Base-by-base conservation (phyloP, 176 grass and related monocot genomes). In the Aegilops tauschii region DNA sequence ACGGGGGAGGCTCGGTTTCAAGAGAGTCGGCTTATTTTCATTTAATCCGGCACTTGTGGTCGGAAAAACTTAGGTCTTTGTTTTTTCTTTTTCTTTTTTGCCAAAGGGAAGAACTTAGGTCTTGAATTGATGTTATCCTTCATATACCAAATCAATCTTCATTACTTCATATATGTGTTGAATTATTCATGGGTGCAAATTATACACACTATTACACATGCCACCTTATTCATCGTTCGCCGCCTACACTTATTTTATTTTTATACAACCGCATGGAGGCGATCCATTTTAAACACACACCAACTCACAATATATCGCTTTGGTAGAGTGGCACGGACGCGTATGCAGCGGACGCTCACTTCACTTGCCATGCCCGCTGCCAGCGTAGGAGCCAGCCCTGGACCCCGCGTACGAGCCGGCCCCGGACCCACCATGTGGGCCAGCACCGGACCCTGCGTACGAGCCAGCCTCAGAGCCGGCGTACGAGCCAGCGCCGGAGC, bases 291-390 rank as follows among this genome's bases (percentile, higher is more conserved):
- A 10, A 68, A 69, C 27, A 39, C 17, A 18, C 67, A 12, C 9
- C 40, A 42, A 3, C 40, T 42, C 40, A 14, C 50, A 61, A 18
- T 52, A 18, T 52, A 42, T 3, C 47, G 35, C 4, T 34, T 72
- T 6, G n/a, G 5, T 42, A 8, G 21, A 2, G 37, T 42, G 21
- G 28, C 63, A 12, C 0, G 6, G 6, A 3, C 11, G 18, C 20
- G 11, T 28, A 28, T 10, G 28, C 16, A 47, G 61, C 50, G 5
- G 49, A n/a, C 36, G 35, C 65, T 86, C 74, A 90, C 66, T 90
- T 87, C 74, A 90, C 66, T 90, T 79, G 73, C 89, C 89, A 66
- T 83, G 89, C 3, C 89, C 89, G 2, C 80, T 44, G 4, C 89
- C 89, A 21, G 84, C 89, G 32, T 90, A 79, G 2, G 84, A 90